Evolutionary conservation across 208 protist species (phyloP).

Genomic region (Herpetomonas samuelpessoai): DNA sequence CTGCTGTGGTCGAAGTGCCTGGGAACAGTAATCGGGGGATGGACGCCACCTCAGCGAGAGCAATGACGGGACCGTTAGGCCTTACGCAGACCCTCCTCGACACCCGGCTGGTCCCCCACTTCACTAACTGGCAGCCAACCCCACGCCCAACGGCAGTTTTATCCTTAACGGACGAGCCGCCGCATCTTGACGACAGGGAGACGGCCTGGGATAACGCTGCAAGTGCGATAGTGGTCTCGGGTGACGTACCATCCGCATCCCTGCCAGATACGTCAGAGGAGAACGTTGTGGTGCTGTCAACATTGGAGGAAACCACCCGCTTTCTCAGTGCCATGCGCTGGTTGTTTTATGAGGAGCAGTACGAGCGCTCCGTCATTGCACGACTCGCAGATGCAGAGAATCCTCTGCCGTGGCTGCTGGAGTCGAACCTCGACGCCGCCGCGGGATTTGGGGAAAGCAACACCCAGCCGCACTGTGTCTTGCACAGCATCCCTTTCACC

Average conservation of each 20-base stretch:
- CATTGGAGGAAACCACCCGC: not conserved
- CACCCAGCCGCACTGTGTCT: not conserved
- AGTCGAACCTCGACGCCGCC: not conserved
- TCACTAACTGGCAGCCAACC: too few species aligned
- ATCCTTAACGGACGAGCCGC: too few species aligned
- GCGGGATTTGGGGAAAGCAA: not conserved
- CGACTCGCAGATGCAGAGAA: conserved; percentile 24
- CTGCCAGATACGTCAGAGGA: not conserved
- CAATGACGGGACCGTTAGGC: too few species aligned
- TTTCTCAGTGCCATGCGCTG: conserved; percentile 17
- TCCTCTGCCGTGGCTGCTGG: conserved; percentile 28
- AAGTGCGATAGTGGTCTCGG: not conserved
- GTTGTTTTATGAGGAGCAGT: conserved; percentile 55
- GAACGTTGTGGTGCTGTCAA: not conserved
- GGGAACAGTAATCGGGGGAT: too few species aligned
- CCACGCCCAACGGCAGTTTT: too few species aligned
- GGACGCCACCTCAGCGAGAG: too few species aligned
- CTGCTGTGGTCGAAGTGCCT: too few species aligned
- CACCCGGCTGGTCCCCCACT: too few species aligned
- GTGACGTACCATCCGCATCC: not conserved
- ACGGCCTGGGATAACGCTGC: not conserved
- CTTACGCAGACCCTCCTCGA: too few species aligned
- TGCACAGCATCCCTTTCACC: not conserved
- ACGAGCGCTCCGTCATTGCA: conserved; percentile 33
- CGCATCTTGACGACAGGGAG: not conserved